Evolutionary conservation across 2,329 filamentous ascomycete species (phyloP).

Genomic region (Fusarium abutilonis): DNA sequence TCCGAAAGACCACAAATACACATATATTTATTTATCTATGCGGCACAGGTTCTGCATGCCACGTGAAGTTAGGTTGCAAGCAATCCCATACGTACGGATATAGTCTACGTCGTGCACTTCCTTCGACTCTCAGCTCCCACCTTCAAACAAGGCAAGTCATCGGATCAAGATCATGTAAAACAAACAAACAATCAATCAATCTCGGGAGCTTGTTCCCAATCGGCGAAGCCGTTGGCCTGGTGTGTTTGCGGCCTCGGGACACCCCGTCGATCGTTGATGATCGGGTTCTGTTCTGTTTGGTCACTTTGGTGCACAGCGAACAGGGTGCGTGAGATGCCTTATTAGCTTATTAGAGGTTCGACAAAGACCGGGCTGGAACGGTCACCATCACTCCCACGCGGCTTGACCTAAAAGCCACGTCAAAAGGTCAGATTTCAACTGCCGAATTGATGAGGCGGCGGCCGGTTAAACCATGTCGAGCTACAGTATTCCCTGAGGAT

Average conservation of each 20-base stretch:
- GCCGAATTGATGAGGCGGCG: constrained; percentile 17
- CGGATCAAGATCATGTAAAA: neutral
- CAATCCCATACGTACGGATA: too few relatives aligned
- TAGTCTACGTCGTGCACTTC: neutral
- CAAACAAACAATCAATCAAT: constrained; percentile 1
- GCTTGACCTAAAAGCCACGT: constrained; percentile 19
- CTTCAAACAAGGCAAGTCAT: constrained; percentile 23
- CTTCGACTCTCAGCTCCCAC: constrained; percentile 7
- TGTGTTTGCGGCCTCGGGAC: constrained; percentile 26
- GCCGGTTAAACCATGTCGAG: neutral
- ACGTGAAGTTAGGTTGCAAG: too few relatives aligned
- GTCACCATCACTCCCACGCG: constrained; percentile 29
- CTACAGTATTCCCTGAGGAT: neutral
- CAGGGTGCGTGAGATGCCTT: constrained; percentile 14
- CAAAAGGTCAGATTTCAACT: constrained; percentile 24
- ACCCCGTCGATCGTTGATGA: constrained; percentile 38
- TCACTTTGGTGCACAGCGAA: neutral
- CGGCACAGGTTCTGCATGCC: too few relatives aligned
- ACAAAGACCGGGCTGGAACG: constrained; percentile 7
- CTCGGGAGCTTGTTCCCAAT: constrained; percentile 30
- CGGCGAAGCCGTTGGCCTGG: constrained; percentile 38
- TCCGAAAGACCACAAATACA: too few relatives aligned
- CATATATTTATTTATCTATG: too few relatives aligned
- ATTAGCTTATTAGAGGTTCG: neutral
- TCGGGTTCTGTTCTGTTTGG: constrained; percentile 2